Evolutionary conservation across 805 yeast genomes (phyloP), one percentile per base, ranked within the genome.

Genomic region (Lipomyces yamanashiensis): DNA sequence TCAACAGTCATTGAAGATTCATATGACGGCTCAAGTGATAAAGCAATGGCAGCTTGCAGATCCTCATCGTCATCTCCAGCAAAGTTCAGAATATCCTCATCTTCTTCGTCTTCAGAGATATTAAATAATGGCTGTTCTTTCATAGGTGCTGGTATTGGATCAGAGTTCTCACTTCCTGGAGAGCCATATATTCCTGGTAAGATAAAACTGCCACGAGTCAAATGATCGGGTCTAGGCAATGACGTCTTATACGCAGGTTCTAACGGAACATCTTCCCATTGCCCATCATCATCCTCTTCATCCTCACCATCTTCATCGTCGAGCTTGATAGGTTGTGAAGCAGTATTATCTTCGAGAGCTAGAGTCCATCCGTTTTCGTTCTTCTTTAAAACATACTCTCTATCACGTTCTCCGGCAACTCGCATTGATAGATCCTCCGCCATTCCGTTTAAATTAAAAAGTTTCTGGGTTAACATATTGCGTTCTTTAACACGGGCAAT

Each of bases 401-500:
- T 80, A 67, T 88, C 90, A 67, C 83, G 85, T 70, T 92, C 97
- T 45, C 98, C 90, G 0, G 97, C 92, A 4, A 95, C 84, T 58
- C 97, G 80, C 61, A 84, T 76, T 0, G 80, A 75, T 15, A 75
- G 70, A 57, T 76, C 78, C 7, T 76, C 79, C 43, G 87, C 89
- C 85, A 90, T 81, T 0, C 98, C 98, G 8, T 90, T 84, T 0
- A 88, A 85, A 67, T 86, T 87, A 90, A 95, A 87, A 44, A 95
- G 79, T 67, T 85, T 82, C 75, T 95, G 98, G 0, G 99, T 93
- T 69, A 88, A 86, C 73, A 84, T 92, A 74, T 95, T 95, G 66
- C 99, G 81, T 74, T 91, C 91, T 69, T 90, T 89, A 0, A 95
- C 98, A 84, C 93, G 89, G 70, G 89, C 86, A 65, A 95, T 90